These are phyloP conservation scores for Incumbomyces lentus DNA, from an alignment of 2,329 filamentous ascomycete genomes.

Conservation along the genomic window DNA sequence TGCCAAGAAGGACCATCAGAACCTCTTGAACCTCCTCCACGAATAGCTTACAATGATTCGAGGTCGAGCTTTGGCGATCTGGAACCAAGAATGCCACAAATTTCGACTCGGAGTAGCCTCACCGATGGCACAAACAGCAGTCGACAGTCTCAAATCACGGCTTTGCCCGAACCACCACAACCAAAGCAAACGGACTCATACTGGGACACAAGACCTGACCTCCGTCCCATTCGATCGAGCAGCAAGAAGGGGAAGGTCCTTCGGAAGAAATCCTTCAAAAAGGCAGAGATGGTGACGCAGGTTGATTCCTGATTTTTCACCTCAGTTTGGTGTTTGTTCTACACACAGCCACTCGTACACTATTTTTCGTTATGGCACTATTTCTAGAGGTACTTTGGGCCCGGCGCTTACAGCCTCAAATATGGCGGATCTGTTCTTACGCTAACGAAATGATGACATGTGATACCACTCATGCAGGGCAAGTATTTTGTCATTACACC, in stretches of 20 bases:
- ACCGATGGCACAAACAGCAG: not conserved
- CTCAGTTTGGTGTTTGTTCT: not conserved
- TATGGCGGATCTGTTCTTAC: not conserved
- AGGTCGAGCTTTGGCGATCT: not conserved
- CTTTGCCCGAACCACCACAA: not conserved
- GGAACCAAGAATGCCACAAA: not conserved
- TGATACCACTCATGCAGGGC: constrained; percentile 3
- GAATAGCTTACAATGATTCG: not conserved
- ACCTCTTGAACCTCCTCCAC: not conserved
- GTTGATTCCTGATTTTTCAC: not conserved
- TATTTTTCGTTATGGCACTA: not conserved
- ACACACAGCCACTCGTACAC: constrained; percentile 1
- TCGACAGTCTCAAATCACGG: constrained; percentile 3
- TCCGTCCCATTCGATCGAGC: not conserved
- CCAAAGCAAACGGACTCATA: constrained; percentile 1
- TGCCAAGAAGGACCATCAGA: not conserved
- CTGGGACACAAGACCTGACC: constrained; percentile 2
- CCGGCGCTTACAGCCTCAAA: not conserved
- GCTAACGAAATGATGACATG: constrained; percentile 1
- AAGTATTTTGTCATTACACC: not conserved
- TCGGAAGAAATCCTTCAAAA: constrained; percentile 5
- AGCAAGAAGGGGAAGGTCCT: constrained; percentile 5
- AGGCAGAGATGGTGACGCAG: constrained; percentile 2
- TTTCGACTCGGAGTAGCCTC: not conserved
- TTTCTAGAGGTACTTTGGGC: not conserved